phyloP scores from a whole-genome alignment of 495 filamentous ascomycete genomes.

The Hypoxylon fuscum region DNA sequence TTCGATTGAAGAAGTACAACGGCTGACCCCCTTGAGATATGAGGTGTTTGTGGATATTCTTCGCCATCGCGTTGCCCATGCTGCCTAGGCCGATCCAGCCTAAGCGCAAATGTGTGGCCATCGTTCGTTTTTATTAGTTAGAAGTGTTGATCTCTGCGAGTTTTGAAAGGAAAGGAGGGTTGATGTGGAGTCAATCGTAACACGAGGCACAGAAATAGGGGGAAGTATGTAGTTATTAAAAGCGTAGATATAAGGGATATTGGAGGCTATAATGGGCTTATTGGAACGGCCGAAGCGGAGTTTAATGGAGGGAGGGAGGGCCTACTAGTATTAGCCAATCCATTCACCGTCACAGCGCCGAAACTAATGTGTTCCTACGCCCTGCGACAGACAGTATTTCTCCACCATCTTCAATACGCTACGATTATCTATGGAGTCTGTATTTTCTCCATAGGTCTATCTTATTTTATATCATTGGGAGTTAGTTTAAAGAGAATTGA shows the following conservation, averaged over 20 bases:
- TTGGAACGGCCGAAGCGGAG: neutral
- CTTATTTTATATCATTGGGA: no score
- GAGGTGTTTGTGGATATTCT: conserved; percentile 52
- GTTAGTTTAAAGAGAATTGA: no score
- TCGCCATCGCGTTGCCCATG: conserved; percentile 55
- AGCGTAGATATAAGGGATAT: no score
- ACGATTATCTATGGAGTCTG: no score
- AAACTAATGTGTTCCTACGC: neutral
- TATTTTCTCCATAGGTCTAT: no score
- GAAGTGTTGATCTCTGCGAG: no score
- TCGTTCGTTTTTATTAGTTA: neutral
- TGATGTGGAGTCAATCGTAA: neutral
- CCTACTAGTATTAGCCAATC: neutral
- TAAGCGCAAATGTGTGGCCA: conserved; percentile 37
- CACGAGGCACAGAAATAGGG: no score
- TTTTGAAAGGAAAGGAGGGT: neutral
- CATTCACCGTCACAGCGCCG: no score
- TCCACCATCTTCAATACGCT: no score
- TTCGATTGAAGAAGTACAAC: conserved; percentile 49
- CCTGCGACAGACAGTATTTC: neutral
- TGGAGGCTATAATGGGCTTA: neutral
- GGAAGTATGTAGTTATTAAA: no score
- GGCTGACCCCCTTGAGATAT: conserved; percentile 20
- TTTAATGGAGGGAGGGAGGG: no score
- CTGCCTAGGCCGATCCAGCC: conserved; percentile 49